These are phyloP conservation scores for Thelephora ganbajun DNA, from an alignment of 768 basidiomycete genomes.

Conservation along the genomic window DNA sequence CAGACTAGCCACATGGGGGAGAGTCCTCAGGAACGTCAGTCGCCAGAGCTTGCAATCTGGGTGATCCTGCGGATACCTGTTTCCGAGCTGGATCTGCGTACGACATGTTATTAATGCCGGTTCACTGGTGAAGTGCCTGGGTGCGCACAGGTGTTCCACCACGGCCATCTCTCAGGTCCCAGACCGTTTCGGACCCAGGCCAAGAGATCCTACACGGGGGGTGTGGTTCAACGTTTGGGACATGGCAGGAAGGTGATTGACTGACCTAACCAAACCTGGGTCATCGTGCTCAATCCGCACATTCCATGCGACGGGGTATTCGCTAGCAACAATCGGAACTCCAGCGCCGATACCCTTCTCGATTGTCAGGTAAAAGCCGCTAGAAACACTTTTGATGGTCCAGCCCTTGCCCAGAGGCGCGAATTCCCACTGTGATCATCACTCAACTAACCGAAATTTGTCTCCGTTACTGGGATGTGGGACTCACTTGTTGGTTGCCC, in stretches of 20 bases:
- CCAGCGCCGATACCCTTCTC: conserved; percentile 8
- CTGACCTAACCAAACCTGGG: neutral
- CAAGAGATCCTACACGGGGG: neutral
- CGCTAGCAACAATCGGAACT: conserved; percentile 11
- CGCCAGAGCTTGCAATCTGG: neutral
- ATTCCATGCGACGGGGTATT: conserved; percentile 14
- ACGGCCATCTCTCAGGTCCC: neutral
- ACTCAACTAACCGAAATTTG: neutral
- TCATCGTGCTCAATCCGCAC: conserved; percentile 8
- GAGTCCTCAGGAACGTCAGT: neutral
- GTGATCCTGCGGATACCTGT: neutral
- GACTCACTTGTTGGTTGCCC: neutral
- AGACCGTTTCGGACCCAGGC: neutral
- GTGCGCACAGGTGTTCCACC: neutral
- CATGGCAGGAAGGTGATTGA: neutral
- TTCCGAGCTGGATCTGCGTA: neutral
- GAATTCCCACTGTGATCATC: neutral
- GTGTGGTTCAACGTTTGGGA: neutral
- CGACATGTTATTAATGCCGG: neutral
- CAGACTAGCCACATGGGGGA: no score
- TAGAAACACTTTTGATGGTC: conserved; percentile 1
- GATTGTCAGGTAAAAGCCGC: conserved; percentile 10
- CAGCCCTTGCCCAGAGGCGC: neutral
- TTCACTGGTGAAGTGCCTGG: neutral
- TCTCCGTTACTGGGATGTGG: neutral